These are phyloP conservation scores for Penicillium griseofulvum DNA, from an alignment of 2,329 filamentous ascomycete genomes.

Conservation along the genomic window DNA sequence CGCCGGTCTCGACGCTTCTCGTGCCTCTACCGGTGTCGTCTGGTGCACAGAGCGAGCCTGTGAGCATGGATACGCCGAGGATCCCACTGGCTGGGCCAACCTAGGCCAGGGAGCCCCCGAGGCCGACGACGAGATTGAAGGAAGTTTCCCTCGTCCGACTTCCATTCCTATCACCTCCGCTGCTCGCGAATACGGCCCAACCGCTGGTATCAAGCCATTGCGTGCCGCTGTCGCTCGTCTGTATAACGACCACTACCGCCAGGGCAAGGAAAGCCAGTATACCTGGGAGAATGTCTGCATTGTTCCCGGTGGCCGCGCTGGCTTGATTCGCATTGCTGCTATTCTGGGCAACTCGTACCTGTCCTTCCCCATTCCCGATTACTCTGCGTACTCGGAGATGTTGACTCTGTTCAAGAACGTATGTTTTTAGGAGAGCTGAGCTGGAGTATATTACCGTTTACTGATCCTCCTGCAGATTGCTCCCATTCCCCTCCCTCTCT, in stretches of 20 bases:
- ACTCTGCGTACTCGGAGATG: slow-evolving; percentile 98
- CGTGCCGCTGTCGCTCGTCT: slow-evolving; percentile 84
- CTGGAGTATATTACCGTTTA: not conserved
- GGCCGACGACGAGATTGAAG: slow-evolving; percentile 87
- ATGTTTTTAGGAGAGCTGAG: slow-evolving; percentile 11
- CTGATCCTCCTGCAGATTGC: slow-evolving; percentile 60
- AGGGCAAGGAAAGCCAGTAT: slow-evolving; percentile 85
- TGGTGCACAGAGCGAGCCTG: slow-evolving; percentile 71
- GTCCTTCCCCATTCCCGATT: slow-evolving; percentile 91
- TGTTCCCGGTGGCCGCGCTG: slow-evolving; percentile 87
- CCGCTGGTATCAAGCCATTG: slow-evolving; percentile 87
- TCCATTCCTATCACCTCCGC: slow-evolving; percentile 74
- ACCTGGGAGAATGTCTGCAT: slow-evolving; percentile 98
- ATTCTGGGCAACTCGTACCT: slow-evolving; percentile 90
- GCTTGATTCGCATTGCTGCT: slow-evolving; percentile 89
- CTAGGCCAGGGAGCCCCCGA: slow-evolving; percentile 91
- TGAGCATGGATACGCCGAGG: slow-evolving; percentile 83
- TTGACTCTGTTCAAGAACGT: slow-evolving; percentile 85
- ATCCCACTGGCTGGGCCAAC: slow-evolving; percentile 84
- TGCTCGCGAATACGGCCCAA: slow-evolving; percentile 87
- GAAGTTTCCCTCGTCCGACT: slow-evolving; percentile 79
- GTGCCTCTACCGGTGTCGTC: slow-evolving; percentile 88
- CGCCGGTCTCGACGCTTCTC: slow-evolving; percentile 81
- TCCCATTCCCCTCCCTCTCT: slow-evolving; percentile 79
- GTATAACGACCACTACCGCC: slow-evolving; percentile 88